Base-by-base conservation (phyloP, 768 basidiomycete genomes). In the Terana coerulea region DNA sequence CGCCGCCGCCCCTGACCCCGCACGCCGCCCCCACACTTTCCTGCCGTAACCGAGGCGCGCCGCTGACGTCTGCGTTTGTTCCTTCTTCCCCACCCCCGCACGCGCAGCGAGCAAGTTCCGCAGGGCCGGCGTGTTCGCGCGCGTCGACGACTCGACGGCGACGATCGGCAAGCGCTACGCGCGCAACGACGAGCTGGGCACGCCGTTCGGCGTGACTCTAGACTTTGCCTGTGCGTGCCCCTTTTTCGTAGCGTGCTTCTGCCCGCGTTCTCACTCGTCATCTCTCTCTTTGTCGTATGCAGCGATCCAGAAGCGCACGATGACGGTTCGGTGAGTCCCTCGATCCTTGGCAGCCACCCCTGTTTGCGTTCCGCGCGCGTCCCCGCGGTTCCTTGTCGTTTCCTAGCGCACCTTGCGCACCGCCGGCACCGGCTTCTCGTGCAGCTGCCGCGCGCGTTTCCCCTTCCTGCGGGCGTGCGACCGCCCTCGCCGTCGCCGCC, bases 81-180 rank as follows among this genome's bases (percentile, higher is more conserved):
- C 6, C 11, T 31, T 44, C 41, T 54, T 71, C 70, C 45, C 7
- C 45, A 33, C 45, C 21, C 39, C 25, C 8, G 25, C 39, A 40
- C 39, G 63, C 25, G 55, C 70, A 97, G 95, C 95, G 42, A 75
- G 80, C 29, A 91, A 94, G 66, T 75, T 98, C 63, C 87, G 97
- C 58, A 79, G 79, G 64, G 87, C 86, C 7, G 95, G 97, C 54
- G 80, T 98, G 47, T 91, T 93, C 65, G 86, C 91, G 42, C 81
- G 94, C 46, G 95, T 98, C 2, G 97, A 98, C 67, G 95, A 98
- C 66, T 98, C 95, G 21, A 90, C 87, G 60, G 85, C 88, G 29
- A 87, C 91, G 7, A 98, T 98, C 64, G 97, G 97, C 35, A 95
- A 91, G 72, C 92, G 95, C 12, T 98, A 98, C 71, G 84, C 97